These are phyloP conservation scores for Rhodomyrtus tomentosa DNA, from an alignment of 345 rosid genomes.

Conservation along the genomic window DNA sequence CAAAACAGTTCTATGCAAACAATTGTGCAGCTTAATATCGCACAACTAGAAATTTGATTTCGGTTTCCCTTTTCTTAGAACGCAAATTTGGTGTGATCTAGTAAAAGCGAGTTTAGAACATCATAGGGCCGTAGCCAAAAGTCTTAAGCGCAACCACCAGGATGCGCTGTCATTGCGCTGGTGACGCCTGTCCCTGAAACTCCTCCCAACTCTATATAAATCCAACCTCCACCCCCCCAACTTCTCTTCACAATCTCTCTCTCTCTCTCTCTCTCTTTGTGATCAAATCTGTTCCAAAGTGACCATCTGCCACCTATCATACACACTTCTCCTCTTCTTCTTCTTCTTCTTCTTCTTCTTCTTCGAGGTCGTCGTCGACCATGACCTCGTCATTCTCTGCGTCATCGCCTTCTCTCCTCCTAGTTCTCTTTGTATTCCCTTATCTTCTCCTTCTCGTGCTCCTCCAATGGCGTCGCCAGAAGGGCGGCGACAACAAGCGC, in stretches of 20 bases:
- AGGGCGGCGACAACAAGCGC: slow-evolving; percentile 11
- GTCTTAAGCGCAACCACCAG: not conserved
- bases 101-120: not conserved
- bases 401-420: not conserved
- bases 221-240: not conserved
- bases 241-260: not conserved
- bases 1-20: too few relatives aligned
- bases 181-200: not conserved
- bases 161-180: not conserved
- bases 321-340: not conserved
- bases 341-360: not conserved
- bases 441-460: slow-evolving; percentile 1
- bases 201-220: not conserved
- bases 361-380: not conserved
- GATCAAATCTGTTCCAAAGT: not conserved
- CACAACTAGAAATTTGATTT: not conserved
- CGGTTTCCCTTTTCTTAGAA: not conserved
- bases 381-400: not conserved
- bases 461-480: slow-evolving; percentile 27
- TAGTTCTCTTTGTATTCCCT: not conserved
- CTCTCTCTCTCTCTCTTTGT: not conserved
- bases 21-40: too few relatives aligned
- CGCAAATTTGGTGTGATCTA: not conserved
- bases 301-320: not conserved
- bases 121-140: not conserved